These are phyloP conservation scores for Fragosphaeria purpurea DNA, from an alignment of 2,329 filamentous ascomycete genomes.

Conservation along the genomic window DNA sequence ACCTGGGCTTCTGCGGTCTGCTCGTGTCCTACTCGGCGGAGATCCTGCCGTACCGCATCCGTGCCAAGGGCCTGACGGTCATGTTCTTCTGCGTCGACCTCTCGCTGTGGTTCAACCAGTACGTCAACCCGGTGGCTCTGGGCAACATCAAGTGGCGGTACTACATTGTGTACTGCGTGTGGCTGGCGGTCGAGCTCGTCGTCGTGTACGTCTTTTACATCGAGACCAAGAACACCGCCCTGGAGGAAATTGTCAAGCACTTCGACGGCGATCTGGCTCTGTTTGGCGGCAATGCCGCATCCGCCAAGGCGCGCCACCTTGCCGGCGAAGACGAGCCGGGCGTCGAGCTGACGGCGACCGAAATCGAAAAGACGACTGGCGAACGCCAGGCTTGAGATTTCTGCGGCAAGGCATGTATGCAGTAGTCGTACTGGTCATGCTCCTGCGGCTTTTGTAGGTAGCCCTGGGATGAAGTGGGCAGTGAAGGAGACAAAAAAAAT, in stretches of 20 bases:
- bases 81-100: constrained; percentile 34
- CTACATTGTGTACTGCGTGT: constrained; percentile 33
- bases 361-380: constrained; percentile 6
- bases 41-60: constrained; percentile 19
- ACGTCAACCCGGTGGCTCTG: constrained; percentile 33
- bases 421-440: too few species aligned
- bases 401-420: too few species aligned
- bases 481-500: too few species aligned
- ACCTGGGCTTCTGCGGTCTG: constrained; percentile 18
- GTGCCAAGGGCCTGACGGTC: constrained; percentile 29
- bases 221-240: constrained; percentile 52
- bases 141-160: constrained; percentile 30
- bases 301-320: constrained; percentile 11
- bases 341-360: background rate
- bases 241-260: constrained; percentile 11
- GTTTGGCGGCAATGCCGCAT: constrained; percentile 9
- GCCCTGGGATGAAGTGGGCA: too few species aligned
- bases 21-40: constrained; percentile 18
- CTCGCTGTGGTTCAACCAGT: constrained; percentile 25
- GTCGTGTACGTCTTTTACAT: constrained; percentile 74
- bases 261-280: constrained; percentile 10
- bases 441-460: too few species aligned
- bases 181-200: constrained; percentile 30
- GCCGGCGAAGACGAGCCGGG: constrained; percentile 7
- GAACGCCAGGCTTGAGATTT: too few species aligned